Conservation (phyloP, 2,329 filamentous ascomycete species). For the Epichloe coenophiala region DNA sequence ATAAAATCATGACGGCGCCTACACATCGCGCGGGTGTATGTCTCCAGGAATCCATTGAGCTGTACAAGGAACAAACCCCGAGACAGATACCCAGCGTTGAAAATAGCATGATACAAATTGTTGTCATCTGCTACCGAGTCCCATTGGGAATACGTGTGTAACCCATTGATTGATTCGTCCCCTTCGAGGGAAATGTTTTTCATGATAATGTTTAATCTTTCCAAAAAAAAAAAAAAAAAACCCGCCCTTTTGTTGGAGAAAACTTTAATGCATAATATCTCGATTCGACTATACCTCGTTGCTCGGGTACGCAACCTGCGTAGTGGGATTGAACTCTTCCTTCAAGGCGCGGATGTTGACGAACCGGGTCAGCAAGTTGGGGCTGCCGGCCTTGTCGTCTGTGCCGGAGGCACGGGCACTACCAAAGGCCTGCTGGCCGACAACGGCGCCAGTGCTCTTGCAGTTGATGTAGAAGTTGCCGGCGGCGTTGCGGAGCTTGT, state of each 20-base stretch:
- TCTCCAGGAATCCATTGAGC: background rate
- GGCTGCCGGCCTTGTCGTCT: conserved; percentile 60
- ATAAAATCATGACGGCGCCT: background rate
- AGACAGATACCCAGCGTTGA: background rate
- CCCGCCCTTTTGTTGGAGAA: background rate
- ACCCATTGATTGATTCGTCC: background rate
- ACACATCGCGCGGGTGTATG: background rate
- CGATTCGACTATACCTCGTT: conserved; percentile 41
- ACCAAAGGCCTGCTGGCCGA: conserved; percentile 61
- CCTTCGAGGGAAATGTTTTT: background rate
- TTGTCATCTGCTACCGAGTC: background rate
- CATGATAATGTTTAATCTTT: background rate
- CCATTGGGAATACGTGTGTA: too few species aligned
- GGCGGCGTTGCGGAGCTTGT: conserved; percentile 56
- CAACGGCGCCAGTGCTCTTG: conserved; percentile 63
- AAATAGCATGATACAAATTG: background rate
- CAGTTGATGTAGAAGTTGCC: conserved; percentile 83
- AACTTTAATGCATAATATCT: background rate
- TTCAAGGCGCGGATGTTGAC: conserved; percentile 56
- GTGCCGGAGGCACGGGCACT: conserved; percentile 55
- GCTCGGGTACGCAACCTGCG: conserved; percentile 54
- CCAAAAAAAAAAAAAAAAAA: too few species aligned
- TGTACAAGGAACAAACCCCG: too few species aligned
- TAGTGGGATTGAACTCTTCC: conserved; percentile 58
- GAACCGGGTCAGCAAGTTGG: conserved; percentile 50